Evolutionary conservation across 2,329 filamentous ascomycete genomes (phyloP).

Genomic region (Aspergillus arachidicola): DNA sequence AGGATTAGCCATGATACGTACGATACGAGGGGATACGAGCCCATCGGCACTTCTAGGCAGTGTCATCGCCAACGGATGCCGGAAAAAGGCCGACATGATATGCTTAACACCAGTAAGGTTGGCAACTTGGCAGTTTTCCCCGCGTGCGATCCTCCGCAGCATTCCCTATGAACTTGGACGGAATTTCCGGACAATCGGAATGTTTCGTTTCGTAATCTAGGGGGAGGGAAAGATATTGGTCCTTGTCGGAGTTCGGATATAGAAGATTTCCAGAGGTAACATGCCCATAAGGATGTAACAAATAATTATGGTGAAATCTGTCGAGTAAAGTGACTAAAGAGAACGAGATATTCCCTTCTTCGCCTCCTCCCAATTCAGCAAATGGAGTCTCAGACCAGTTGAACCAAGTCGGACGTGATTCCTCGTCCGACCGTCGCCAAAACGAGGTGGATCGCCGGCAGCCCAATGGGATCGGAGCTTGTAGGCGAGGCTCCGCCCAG

Average conservation of each 20-base stretch:
- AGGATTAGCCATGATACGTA: constrained; percentile 8
- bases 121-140: constrained; percentile 30
- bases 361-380: not conserved
- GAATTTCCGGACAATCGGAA: not conserved
- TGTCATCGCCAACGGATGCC: constrained; percentile 24
- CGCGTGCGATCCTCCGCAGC: constrained; percentile 23
- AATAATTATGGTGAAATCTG: not conserved
- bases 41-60: constrained; percentile 16
- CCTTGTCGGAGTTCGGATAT: not conserved
- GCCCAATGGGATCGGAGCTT: constrained; percentile 15
- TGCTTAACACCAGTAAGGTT: constrained; percentile 45
- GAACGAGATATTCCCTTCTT: not conserved
- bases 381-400: constrained; percentile 9
- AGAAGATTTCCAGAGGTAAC: not conserved
- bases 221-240: not conserved
- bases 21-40: constrained; percentile 2
- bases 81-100: constrained; percentile 33
- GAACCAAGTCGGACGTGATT: constrained; percentile 8
- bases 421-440: constrained; percentile 14
- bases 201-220: not conserved
- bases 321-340: not conserved
- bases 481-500: constrained; percentile 25
- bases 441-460: constrained; percentile 21
- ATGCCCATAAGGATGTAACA: not conserved
- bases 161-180: not conserved